Evolutionary conservation across 768 basidiomycete species (phyloP).

Genomic region (Tulasnella sp.): DNA sequence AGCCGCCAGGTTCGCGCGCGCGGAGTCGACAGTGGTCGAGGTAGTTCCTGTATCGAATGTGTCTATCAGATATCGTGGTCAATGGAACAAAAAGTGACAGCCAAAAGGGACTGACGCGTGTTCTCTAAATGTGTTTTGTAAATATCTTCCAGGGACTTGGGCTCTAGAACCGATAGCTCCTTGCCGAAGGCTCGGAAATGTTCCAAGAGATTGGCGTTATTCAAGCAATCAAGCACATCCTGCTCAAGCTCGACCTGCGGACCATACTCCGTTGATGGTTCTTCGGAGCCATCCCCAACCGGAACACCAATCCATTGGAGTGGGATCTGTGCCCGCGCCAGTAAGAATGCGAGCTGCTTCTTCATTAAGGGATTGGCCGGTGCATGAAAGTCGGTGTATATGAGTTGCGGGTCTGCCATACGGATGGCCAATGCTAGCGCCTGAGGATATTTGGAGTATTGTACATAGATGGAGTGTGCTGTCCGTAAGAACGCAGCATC

Average conservation of each 20-base stretch:
- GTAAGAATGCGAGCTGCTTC: conserved; percentile 86
- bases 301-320: conserved; percentile 75
- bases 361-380: conserved; percentile 91
- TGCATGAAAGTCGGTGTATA: conserved; percentile 79
- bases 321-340: conserved; percentile 86
- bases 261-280: conserved; percentile 46
- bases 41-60: conserved; percentile 41
- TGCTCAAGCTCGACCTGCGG: conserved; percentile 40
- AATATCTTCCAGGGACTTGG: conserved; percentile 90
- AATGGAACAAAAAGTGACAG: not conserved
- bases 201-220: conserved; percentile 71
- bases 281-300: conserved; percentile 39
- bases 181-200: conserved; percentile 89
- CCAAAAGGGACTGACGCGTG: conserved; percentile 43
- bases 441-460: conserved; percentile 81
- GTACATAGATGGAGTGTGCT: conserved; percentile 80
- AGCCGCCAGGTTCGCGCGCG: conserved; percentile 85
- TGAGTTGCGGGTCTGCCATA: conserved; percentile 65
- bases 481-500: conserved; percentile 82
- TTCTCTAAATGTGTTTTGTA: conserved; percentile 95
- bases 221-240: conserved; percentile 75
- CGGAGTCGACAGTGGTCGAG: conserved; percentile 78
- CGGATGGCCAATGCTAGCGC: conserved; percentile 79
- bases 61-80: not conserved
- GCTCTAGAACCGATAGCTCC: conserved; percentile 79